Conservation (phyloP, 306 rosid genomes). For the Gleditsia sinensis region DNA sequence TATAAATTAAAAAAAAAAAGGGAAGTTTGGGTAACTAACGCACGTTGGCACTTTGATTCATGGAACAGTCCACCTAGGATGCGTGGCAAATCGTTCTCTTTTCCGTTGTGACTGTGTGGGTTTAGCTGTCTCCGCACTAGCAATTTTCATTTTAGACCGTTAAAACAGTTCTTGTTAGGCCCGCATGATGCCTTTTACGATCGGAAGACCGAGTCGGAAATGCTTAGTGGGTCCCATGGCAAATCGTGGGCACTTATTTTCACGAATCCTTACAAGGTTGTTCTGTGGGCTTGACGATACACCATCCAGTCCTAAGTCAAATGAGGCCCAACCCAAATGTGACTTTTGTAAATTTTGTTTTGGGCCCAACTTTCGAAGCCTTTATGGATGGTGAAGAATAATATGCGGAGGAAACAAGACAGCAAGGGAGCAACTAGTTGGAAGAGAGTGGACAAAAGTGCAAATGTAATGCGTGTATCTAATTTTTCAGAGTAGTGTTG, state of each 20-base stretch:
- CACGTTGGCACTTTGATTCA: neutral
- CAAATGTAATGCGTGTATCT: no score
- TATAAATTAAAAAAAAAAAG: neutral
- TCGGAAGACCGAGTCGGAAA: neutral
- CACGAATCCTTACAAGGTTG: neutral
- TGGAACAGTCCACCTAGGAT: neutral
- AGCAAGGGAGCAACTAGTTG: no score
- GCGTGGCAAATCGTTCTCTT: conserved; percentile 8
- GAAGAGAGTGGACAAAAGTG: no score
- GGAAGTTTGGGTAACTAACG: neutral
- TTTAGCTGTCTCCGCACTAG: conserved; percentile 26
- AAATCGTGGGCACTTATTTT: neutral
- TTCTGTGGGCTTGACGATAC: neutral
- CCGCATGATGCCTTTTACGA: neutral
- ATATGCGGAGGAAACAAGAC: no score
- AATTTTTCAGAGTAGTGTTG: no score
- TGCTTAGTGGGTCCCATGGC: neutral
- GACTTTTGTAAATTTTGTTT: neutral
- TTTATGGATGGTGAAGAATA: no score
- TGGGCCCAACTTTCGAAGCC: neutral
- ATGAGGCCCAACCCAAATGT: neutral
- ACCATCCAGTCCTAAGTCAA: neutral
- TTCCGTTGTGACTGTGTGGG: neutral
- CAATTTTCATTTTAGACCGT: conserved; percentile 18
- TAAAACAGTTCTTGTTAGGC: conserved; percentile 14